These are phyloP conservation scores for Thalassiosira profunda DNA, from an alignment of 108 stramenopile genomes.

Conservation along the genomic window DNA sequence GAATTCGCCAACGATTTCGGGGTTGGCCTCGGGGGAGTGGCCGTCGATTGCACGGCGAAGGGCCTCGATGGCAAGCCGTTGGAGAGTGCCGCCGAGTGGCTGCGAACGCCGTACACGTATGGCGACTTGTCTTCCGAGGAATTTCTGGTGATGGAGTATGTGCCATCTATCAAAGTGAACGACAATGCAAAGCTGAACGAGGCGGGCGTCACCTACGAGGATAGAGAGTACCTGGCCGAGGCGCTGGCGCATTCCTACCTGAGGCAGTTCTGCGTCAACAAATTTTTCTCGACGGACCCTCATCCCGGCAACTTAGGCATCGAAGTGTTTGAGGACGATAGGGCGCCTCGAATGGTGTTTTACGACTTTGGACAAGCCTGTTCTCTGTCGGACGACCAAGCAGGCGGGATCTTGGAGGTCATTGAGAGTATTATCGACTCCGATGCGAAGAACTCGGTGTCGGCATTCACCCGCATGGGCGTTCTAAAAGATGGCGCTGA, in stretches of 20 bases:
- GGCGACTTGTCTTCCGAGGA: conserved; percentile 68
- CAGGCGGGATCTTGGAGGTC: conserved; percentile 80
- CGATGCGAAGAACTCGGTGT: conserved; percentile 74
- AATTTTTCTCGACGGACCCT: conserved; percentile 90
- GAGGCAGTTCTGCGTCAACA: conserved; percentile 79
- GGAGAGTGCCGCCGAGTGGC: conserved; percentile 82
- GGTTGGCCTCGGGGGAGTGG: conserved; percentile 70
- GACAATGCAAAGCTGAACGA: conserved; percentile 62
- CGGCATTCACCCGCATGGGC: conserved; percentile 82
- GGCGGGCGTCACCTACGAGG: conserved; percentile 66
- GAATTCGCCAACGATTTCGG: conserved; percentile 92
- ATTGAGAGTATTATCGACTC: conserved; percentile 87
- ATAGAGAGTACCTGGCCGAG: conserved; percentile 77
- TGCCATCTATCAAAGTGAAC: conserved; percentile 85
- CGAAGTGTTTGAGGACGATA: conserved; percentile 54
- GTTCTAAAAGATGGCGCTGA: conserved; percentile 80
- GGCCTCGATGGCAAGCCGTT: conserved; percentile 66
- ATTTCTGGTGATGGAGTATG: conserved; percentile 86
- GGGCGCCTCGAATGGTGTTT: conserved; percentile 69
- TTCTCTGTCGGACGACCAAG: conserved; percentile 63
- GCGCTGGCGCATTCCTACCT: conserved; percentile 79
- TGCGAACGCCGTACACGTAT: conserved; percentile 76
- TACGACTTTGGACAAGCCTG: conserved; percentile 94
- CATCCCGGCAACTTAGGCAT: conserved; percentile 89
- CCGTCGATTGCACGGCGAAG: conserved; percentile 47